Evolutionary conservation across 169 alveolate species (phyloP).

Genomic region (Plasmodium cynomolgi): DNA sequence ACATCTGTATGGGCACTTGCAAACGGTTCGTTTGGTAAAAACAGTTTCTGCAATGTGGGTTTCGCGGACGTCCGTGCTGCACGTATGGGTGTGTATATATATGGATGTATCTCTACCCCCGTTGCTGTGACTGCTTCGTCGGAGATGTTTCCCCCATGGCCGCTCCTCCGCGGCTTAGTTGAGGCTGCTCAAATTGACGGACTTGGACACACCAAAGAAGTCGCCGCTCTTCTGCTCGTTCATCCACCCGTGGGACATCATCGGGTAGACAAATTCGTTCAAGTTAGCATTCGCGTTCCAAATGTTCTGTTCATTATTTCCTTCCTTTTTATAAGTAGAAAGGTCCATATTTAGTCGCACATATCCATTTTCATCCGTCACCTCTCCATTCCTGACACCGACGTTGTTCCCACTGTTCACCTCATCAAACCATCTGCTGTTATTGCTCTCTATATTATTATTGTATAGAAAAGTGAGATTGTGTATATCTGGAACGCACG

Average conservation of each 20-base stretch:
- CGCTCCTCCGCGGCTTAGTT: background rate
- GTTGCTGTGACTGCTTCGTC: background rate
- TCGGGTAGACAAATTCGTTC: slow-evolving; percentile 25
- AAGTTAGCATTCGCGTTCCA: slow-evolving; percentile 49
- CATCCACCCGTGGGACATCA: slow-evolving; percentile 28
- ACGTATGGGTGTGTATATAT: background rate
- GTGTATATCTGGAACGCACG: background rate
- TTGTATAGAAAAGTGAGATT: background rate
- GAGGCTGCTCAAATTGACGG: slow-evolving; percentile 59
- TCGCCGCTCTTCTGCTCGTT: slow-evolving; percentile 28
- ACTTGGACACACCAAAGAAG: slow-evolving; percentile 49
- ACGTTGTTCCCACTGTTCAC: background rate
- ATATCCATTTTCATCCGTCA: slow-evolving; percentile 8
- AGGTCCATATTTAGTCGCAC: slow-evolving; percentile 2
- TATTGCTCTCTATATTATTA: background rate
- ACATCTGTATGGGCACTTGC: background rate
- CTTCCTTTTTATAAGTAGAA: slow-evolving; percentile 42
- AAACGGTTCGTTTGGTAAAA: background rate
- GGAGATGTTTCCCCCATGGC: background rate
- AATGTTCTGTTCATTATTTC: slow-evolving; percentile 28
- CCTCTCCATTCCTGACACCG: background rate
- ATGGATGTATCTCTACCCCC: background rate
- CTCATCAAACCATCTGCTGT: background rate
- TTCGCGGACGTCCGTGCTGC: background rate
- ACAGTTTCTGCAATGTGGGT: background rate